Evolutionary conservation across 768 basidiomycete species (phyloP).

Genomic region (Porphyrellus cyaneotinctus): DNA sequence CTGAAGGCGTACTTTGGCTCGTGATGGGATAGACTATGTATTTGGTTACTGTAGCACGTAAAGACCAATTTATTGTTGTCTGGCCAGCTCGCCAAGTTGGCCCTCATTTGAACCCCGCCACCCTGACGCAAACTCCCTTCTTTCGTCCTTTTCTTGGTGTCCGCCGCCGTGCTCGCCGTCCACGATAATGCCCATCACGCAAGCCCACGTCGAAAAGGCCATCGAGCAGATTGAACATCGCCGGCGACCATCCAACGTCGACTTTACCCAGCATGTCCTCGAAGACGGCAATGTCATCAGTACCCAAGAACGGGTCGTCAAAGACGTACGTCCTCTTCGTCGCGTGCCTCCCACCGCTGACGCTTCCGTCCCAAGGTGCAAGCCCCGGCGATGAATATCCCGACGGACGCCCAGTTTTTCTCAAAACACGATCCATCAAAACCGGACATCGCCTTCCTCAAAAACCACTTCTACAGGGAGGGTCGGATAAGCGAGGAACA

Average conservation of each 20-base stretch:
- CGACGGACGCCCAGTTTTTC: slow-evolving; percentile 94
- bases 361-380: slow-evolving; percentile 64
- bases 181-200: slow-evolving; percentile 31
- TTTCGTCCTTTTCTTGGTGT: slow-evolving; percentile 1
- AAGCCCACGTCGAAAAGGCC: slow-evolving; percentile 35
- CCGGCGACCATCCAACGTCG: slow-evolving; percentile 57
- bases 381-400: slow-evolving; percentile 91
- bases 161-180: slow-evolving; percentile 5
- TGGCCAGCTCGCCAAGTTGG: not conserved
- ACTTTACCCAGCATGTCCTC: slow-evolving; percentile 88
- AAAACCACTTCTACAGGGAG: slow-evolving; percentile 98
- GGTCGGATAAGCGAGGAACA: slow-evolving; percentile 92
- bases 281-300: slow-evolving; percentile 90
- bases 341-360: slow-evolving; percentile 3
- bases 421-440: slow-evolving; percentile 78
- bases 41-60: slow-evolving; percentile 6
- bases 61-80: not conserved
- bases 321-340: slow-evolving; percentile 62
- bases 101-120: slow-evolving; percentile 30
- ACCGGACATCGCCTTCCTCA: slow-evolving; percentile 93
- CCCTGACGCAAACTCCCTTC: slow-evolving; percentile 12
- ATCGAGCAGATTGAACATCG: slow-evolving; percentile 40
- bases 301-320: slow-evolving; percentile 93
- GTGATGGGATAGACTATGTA: not conserved
- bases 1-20: slow-evolving; percentile 75